These are phyloP conservation scores for Ogataea paradorogensis DNA, from an alignment of 805 yeast genomes.

Conservation along the genomic window DNA sequence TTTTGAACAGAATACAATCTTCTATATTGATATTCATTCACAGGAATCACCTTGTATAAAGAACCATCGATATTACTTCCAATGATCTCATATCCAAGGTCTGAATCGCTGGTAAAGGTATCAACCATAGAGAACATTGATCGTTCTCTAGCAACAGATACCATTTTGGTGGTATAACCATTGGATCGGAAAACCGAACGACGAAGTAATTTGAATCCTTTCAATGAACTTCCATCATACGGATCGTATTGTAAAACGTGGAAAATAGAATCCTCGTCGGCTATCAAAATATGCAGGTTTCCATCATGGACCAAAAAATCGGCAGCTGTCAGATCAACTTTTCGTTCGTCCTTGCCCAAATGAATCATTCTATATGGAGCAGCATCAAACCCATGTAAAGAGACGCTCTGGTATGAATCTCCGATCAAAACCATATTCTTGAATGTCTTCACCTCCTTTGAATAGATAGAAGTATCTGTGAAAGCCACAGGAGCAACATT, in stretches of 20 bases:
- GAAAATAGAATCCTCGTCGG: constrained; percentile 64
- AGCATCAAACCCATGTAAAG: constrained; percentile 87
- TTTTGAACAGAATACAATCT: constrained; percentile 83
- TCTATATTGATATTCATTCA: constrained; percentile 72
- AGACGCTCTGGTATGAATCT: constrained; percentile 72
- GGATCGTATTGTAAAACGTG: constrained; percentile 87
- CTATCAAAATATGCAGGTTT: constrained; percentile 60
- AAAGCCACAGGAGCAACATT: constrained; percentile 92
- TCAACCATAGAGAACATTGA: constrained; percentile 30
- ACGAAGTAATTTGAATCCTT: constrained; percentile 73
- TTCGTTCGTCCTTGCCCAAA: constrained; percentile 69
- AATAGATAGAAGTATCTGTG: constrained; percentile 76
- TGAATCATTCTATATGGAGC: constrained; percentile 87
- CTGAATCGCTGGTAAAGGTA: constrained; percentile 29
- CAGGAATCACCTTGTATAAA: constrained; percentile 67
- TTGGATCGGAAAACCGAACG: constrained; percentile 71
- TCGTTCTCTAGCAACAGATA: constrained; percentile 39
- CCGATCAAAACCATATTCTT: constrained; percentile 81
- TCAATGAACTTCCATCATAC: constrained; percentile 77
- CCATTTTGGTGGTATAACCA: constrained; percentile 54
- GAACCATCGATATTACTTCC: constrained; percentile 83
- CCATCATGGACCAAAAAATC: constrained; percentile 75
- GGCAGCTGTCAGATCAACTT: constrained; percentile 62
- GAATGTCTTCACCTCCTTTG: constrained; percentile 75
- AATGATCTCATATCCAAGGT: constrained; percentile 50